Base-by-base conservation (phyloP, 805 yeast species). In the Yarrowia deformans region DNA sequence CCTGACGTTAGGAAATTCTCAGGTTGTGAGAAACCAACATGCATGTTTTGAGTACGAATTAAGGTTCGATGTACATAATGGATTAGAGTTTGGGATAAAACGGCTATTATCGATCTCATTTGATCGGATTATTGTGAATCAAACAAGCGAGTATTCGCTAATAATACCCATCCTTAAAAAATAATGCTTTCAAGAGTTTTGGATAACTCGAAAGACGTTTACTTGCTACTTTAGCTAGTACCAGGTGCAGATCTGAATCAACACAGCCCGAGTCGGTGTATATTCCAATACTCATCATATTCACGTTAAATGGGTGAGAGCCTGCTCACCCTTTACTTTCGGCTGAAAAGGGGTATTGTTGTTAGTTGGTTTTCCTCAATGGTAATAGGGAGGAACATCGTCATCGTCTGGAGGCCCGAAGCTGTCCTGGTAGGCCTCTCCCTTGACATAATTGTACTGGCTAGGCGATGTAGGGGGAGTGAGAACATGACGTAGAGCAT, bases 361-460 rank as follows among this genome's bases (percentile, higher is more conserved):
- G 10, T 45, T 29, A 45, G 9, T 18, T 18, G 8, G 8, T 1
- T 9, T 8, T 39, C 48, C 45, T 19, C 13, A 45, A 45, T 45
- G 48, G 8, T 54, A 54, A 19, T 54, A 54, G 23, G 60, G 60
- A 23, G 60, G 60, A 13, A 54, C 60, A 54, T 54, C 60, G 13
- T 54, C 60, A 54, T 54, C 60, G 5, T 54, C 60, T 39, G 60
- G 60, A 8, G 60, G 45, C 3, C 45, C 60, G 19, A 12, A 35
- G 12, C 45, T 54, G 35, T 54, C 60, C 5, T 35, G 8, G n/a
- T 37, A 54, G 3, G 60, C 29, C 10, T 39, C 60, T 19, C 35
- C 18, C 14, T 54, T 54, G 35, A 12, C 45, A 2, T 12, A 2
- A 9, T 8, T 19, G 35, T 39, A 37, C 14, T 54, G 60, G 1